Evolutionary conservation across 345 rosid genomes (phyloP).

Genomic region (Populus nigra): DNA sequence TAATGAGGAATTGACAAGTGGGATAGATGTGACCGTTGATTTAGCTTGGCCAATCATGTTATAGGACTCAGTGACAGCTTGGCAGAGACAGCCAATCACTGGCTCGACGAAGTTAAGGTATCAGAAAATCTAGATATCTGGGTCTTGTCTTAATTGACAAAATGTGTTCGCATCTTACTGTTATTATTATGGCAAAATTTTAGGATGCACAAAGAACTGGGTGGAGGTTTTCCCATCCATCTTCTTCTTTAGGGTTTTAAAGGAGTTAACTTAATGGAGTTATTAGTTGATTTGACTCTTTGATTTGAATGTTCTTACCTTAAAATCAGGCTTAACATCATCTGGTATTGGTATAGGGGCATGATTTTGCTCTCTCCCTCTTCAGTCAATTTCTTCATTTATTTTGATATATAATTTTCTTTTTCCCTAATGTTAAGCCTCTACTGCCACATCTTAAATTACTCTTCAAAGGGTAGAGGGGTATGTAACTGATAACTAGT

Average conservation of each 20-base stretch:
- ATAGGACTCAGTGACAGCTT: conserved; percentile 41
- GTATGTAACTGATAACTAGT: not conserved
- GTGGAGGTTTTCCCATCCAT: conserved; percentile 22
- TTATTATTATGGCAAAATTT: not conserved
- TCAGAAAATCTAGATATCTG: conserved; percentile 24
- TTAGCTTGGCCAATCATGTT: conserved; percentile 54
- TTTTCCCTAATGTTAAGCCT: too few relatives aligned
- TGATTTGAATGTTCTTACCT: not conserved
- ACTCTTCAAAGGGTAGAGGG: not conserved
- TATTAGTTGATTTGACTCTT: conserved; percentile 55
- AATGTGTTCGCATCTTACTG: not conserved
- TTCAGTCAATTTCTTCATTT: not conserved
- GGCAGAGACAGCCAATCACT: conserved; percentile 69
- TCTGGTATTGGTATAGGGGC: not conserved
- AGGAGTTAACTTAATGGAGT: conserved; percentile 40
- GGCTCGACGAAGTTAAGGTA: conserved; percentile 89
- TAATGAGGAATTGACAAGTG: conserved; percentile 52
- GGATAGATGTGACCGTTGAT: conserved; percentile 31
- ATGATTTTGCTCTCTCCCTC: not conserved
- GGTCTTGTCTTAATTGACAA: not conserved
- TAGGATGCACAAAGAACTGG: conserved; percentile 22
- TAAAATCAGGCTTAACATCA: not conserved
- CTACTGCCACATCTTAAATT: not conserved
- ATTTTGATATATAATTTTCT: not conserved
- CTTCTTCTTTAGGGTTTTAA: conserved; percentile 21